These are phyloP conservation scores for Penicillium sclerotigenum DNA, from an alignment of 2,329 filamentous ascomycete genomes.

Conservation along the genomic window DNA sequence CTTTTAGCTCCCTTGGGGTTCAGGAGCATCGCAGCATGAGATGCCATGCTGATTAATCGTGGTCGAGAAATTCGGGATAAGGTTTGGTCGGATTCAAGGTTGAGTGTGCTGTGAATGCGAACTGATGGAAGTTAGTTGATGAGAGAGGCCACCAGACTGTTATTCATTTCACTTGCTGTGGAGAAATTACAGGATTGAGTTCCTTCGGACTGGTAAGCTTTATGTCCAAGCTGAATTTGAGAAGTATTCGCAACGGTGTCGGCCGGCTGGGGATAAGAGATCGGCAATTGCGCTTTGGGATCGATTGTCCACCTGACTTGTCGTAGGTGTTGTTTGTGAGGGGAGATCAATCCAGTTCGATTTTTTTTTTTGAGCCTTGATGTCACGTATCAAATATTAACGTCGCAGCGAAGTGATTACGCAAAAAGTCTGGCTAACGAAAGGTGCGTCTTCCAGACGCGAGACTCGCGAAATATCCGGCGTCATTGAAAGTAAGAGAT, in stretches of 20 bases:
- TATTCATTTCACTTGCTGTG: neutral
- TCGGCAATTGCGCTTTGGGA: neutral
- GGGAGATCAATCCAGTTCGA: neutral
- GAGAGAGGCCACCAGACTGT: neutral
- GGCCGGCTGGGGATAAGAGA: neutral
- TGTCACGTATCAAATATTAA: neutral
- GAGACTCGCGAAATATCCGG: slow-evolving; percentile 7
- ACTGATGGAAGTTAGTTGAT: slow-evolving; percentile 1
- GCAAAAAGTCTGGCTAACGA: slow-evolving; percentile 14
- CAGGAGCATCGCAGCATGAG: slow-evolving; percentile 43
- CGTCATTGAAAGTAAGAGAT: slow-evolving; percentile 13
- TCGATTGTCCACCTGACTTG: neutral
- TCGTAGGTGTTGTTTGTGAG: neutral
- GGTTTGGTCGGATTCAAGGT: slow-evolving; percentile 13
- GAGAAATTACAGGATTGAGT: neutral
- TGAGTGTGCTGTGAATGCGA: neutral
- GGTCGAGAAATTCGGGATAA: neutral
- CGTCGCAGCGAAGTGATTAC: slow-evolving; percentile 2
- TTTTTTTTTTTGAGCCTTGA: neutral
- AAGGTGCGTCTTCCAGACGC: slow-evolving; percentile 17
- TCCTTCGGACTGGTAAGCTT: neutral
- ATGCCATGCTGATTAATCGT: slow-evolving; percentile 32
- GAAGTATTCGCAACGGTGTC: neutral
- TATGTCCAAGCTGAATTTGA: neutral
- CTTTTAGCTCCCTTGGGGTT: slow-evolving; percentile 44